Percentiles rank a stretch among this genome's conserved stretches.
phyloP scores from a whole-genome alignment of 768 basidiomycete genomes.

The Collybiopsis confluens region DNA sequence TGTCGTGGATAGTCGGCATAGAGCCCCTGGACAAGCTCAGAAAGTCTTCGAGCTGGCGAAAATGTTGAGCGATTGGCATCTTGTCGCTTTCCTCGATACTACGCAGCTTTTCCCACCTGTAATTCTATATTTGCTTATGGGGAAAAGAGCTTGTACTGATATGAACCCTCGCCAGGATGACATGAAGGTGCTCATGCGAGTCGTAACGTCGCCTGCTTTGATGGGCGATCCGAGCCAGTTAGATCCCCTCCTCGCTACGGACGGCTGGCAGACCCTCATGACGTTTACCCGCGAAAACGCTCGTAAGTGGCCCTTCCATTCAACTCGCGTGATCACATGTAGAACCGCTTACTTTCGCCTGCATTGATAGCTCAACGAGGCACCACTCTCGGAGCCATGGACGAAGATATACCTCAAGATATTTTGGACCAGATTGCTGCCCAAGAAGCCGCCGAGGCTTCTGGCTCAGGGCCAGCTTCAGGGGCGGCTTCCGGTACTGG shows the following conservation, averaged over 20 bases:
- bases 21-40: constrained; percentile 37
- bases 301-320: constrained; percentile 47
- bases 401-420: constrained; percentile 78
- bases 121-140: constrained; percentile 17
- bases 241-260: constrained; percentile 61
- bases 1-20: constrained; percentile 38
- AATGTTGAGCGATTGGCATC: constrained; percentile 93
- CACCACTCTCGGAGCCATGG: constrained; percentile 41
- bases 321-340: too few relatives aligned
- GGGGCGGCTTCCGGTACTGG: constrained; percentile 16
- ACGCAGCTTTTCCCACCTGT: constrained; percentile 75
- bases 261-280: constrained; percentile 83
- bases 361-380: constrained; percentile 15
- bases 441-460: constrained; percentile 36
- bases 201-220: constrained; percentile 58
- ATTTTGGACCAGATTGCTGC: constrained; percentile 70
- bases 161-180: constrained; percentile 65
- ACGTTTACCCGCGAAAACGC: constrained; percentile 76
- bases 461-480: background rate
- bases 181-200: constrained; percentile 58
- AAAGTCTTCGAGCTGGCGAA: constrained; percentile 62
- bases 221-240: constrained; percentile 59
- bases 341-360: too few relatives aligned
- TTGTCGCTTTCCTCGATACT: constrained; percentile 78
- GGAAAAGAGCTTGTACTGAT: constrained; percentile 5